Evolutionary conservation across 2,329 filamentous ascomycete genomes (phyloP).

Genomic region (Sarocladium brachiariae): DNA sequence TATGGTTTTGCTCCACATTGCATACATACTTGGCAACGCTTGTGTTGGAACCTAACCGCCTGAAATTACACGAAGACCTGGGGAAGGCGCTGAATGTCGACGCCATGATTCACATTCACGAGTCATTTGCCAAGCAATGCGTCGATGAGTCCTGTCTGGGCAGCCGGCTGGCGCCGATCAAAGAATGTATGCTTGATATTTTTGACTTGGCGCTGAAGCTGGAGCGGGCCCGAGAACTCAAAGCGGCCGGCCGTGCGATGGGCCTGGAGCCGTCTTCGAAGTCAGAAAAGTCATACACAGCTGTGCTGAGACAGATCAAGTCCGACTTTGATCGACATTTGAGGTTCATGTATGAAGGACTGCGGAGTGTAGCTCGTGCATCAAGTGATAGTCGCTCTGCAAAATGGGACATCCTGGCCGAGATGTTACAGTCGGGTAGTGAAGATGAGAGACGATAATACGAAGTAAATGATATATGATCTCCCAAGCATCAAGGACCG

Average conservation of each 20-base stretch:
- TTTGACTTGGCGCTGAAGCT: constrained; percentile 70
- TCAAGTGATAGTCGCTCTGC: constrained; percentile 53
- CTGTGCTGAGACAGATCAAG: constrained; percentile 50
- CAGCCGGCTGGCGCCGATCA: constrained; percentile 60
- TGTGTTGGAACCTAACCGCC: constrained; percentile 56
- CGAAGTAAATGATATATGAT: constrained; percentile 16
- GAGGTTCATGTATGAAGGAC: constrained; percentile 63
- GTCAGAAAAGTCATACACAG: constrained; percentile 36
- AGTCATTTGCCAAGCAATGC: constrained; percentile 54
- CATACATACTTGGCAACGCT: constrained; percentile 71
- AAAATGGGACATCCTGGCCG: constrained; percentile 75
- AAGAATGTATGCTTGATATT: constrained; percentile 64
- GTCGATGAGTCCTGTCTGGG: constrained; percentile 65
- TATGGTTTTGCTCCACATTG: constrained; percentile 72
- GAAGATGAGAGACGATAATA: constrained; percentile 16
- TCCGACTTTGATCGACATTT: constrained; percentile 58
- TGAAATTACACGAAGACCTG: constrained; percentile 51
- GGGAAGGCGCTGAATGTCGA: constrained; percentile 65
- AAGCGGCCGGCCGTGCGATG: constrained; percentile 18
- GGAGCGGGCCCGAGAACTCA: constrained; percentile 43
- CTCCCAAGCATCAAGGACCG: constrained; percentile 12
- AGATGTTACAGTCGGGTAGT: constrained; percentile 59
- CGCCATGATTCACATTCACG: constrained; percentile 67
- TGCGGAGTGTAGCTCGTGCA: constrained; percentile 69
- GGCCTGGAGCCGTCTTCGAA: constrained; percentile 27